Evolutionary conservation across 495 filamentous ascomycete genomes (phyloP).

Genomic region (Lophiostoma macrostomum): DNA sequence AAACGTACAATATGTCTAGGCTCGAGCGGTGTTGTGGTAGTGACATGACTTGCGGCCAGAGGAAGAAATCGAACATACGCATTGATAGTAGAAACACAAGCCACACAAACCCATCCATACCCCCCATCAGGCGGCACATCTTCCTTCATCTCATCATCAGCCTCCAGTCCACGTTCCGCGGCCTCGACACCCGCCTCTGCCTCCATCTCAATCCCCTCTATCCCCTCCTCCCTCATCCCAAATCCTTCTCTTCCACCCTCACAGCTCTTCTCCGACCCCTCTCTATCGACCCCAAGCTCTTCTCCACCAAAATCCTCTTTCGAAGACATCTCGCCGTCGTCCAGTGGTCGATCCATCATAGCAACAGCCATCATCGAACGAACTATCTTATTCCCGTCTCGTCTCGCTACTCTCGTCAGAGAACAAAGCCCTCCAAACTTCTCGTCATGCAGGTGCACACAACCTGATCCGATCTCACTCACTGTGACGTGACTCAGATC

Average conservation of each 20-base stretch:
- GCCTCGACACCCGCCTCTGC: background rate
- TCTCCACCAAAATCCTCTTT: constrained; percentile 4
- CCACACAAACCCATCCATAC: constrained; percentile 50
- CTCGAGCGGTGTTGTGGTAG: background rate
- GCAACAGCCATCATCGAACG: no score
- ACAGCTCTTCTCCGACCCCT: constrained; percentile 8
- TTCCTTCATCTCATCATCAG: constrained; percentile 8
- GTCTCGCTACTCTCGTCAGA: no score
- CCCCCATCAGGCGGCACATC: constrained; percentile 48
- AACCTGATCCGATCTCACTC: no score
- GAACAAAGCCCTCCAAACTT: no score
- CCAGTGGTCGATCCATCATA: no score
- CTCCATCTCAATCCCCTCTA: background rate
- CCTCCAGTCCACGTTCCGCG: background rate
- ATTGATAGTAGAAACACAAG: constrained; percentile 42
- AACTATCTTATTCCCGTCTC: no score
- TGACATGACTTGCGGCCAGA: background rate
- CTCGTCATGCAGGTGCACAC: no score
- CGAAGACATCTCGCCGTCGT: no score
- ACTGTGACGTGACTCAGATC: no score
- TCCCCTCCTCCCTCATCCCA: background rate
- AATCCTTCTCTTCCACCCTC: background rate
- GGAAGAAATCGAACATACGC: constrained; percentile 22
- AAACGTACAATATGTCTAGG: background rate
- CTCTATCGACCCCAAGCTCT: background rate